Evolutionary conservation across 768 basidiomycete genomes (phyloP), one percentile per base, ranked within the genome.

Genomic region (Sporobolomyces roseus): DNA sequence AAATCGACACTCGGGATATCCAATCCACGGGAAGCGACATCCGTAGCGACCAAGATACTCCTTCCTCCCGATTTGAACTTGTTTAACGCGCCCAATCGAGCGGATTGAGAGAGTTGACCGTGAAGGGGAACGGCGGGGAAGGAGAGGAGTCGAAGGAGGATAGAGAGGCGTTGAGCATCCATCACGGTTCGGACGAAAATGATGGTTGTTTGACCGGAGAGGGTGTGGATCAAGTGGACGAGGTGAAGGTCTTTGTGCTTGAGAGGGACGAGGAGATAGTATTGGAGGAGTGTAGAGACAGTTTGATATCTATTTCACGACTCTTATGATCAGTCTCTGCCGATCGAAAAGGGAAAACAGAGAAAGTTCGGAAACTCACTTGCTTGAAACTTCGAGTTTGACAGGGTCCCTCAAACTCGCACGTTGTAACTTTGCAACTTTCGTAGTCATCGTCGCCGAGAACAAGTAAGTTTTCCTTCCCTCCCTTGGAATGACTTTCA

Each of bases 361-460:
- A 23, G 10, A 23, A 46, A 13, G 25, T 19, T 4, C 36, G 56
- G 41, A 27, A 3, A 78, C 88, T 74, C 79, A 93, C 93, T 94
- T 97, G 76, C 88, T 84, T 10, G 90, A 88, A 3, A 97, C 91
- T 78, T 98, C 93, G 2, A 98, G 86, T 72, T 89, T 85, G 30
- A 93, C 86, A n/a, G 96, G 96, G 77, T 94, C 93, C 36, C 85
- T 84, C 76, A 98, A 81, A 82, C 91, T 93, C 36, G 96, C 93
- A 61, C 94, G 81, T 78, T 98, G 94, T 16, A 99, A 82, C 79
- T 97, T 97, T 16, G 90, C 91, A 5, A 99, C 92, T 80, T 97
- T 98, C 19, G 91, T 92, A 16, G 96, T 94, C 94, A 99, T 98
- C 27, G 94, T 98, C 9, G 94, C 96, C 17, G 94, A 97, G 81